Evolutionary conservation across 352 stramenopile species (phyloP).

Genomic region (Peronospora belbahrii): DNA sequence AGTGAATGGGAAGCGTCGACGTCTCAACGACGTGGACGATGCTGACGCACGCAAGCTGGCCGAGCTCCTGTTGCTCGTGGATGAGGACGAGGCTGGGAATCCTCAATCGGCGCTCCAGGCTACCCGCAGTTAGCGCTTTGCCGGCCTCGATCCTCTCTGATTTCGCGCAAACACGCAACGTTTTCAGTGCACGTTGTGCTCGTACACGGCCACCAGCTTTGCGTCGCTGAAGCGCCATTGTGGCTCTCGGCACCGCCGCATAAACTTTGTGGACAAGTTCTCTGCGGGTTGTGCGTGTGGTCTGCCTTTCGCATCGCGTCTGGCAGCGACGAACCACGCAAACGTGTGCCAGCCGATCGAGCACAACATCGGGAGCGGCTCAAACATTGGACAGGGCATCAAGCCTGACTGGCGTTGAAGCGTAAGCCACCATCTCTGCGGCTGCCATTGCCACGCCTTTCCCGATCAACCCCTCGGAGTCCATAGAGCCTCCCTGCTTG

Average conservation of each 20-base stretch:
- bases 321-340: slow-evolving; percentile 10
- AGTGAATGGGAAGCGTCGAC: slow-evolving; percentile 5
- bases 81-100: slow-evolving; percentile 2
- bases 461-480: too few relatives aligned
- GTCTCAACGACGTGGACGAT: slow-evolving; percentile 4
- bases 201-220: slow-evolving; percentile 7
- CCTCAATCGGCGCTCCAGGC: slow-evolving; percentile 2
- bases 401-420: too few relatives aligned
- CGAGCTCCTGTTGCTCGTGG: slow-evolving; percentile 1
- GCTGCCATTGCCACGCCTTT: too few relatives aligned
- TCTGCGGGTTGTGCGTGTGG: slow-evolving; percentile 11
- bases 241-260: slow-evolving; percentile 1
- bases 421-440: too few relatives aligned
- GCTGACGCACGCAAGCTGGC: slow-evolving; percentile 3
- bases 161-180: slow-evolving; percentile 5
- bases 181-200: slow-evolving; percentile 3
- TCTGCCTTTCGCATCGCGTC: not conserved
- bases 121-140: not conserved
- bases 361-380: too few relatives aligned
- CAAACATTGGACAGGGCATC: too few relatives aligned
- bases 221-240: slow-evolving; percentile 5
- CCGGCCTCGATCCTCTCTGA: slow-evolving; percentile 5
- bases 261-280: slow-evolving; percentile 12
- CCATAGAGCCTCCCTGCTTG: too few relatives aligned
- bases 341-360: slow-evolving; percentile 7